phyloP scores from a whole-genome alignment of 129 eudicot genomes.

The Rutidosis leptorrhynchoides region DNA sequence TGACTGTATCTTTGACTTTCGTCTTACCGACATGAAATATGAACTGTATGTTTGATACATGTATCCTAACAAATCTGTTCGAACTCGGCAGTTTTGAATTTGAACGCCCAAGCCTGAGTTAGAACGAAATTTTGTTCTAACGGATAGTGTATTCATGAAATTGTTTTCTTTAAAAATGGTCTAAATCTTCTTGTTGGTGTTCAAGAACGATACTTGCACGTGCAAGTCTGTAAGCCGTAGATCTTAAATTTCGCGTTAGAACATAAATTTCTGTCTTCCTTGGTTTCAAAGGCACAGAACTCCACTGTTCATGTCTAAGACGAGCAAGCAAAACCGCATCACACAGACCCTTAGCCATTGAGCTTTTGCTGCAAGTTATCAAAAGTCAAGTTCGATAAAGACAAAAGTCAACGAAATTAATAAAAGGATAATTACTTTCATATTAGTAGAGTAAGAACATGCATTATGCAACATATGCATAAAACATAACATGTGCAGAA shows the following conservation, averaged over 20 bases:
- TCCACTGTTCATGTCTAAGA: constrained; percentile 89
- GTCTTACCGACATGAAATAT: no score
- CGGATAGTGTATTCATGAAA: no score
- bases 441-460: no score
- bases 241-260: constrained; percentile 78
- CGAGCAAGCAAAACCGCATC: constrained; percentile 64
- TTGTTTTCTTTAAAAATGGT: constrained; percentile 51
- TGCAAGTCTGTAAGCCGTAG: constrained; percentile 82
- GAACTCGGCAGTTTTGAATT: no score
- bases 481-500: background rate
- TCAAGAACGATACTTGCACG: constrained; percentile 68
- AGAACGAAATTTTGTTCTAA: no score
- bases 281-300: constrained; percentile 39
- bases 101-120: no score
- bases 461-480: background rate
- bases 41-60: no score
- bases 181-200: constrained; percentile 53
- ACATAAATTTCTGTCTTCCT: constrained; percentile 79
- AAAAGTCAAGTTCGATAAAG: constrained; percentile 4
- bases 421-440: no score
- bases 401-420: background rate
- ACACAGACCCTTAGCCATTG: constrained; percentile 65
- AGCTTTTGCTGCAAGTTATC: constrained; percentile 63
- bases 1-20: constrained; percentile 47
- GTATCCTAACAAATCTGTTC: no score